Base-by-base conservation (phyloP, 2,329 filamentous ascomycete species). In the Cladophialophora carrionii region DNA sequence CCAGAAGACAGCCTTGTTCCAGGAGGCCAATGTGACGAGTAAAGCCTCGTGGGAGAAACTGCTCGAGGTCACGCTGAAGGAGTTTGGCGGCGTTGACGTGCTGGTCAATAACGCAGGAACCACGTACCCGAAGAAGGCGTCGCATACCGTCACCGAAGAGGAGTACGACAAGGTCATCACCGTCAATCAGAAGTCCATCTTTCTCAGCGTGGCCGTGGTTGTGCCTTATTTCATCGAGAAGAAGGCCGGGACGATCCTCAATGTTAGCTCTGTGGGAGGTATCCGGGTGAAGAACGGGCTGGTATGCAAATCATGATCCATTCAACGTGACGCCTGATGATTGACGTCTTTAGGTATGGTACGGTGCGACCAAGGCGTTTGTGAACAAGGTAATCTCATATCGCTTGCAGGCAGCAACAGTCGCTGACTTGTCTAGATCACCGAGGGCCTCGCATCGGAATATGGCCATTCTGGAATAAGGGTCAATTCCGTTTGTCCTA, bases 31-130 rank as follows among this genome's bases (percentile, higher is more conserved):
- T 63, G 73, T 74, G 51, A 70, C 69, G n/a, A 59, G 66, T 26
- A 57, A 71, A 46, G 58, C 66, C 4, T 64, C 70, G 31, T 77
- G 74, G 75, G 65, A 69, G 32, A 62, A 68, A 9, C 68, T 69
- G 4, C 61, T 76, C 17, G 67, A 74, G 34, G 61, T 65, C 4
- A 66, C 68, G 6, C 26, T 71, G 32, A 53, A 68, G 12, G 66
- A 56, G 20, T 73, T 74, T 69, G 92, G 91, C 73, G 96, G 95
- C 82, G 92, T 96, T 66, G 89, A 96, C 77, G 89, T 95, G 75
- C 88, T 96, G 61, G 90, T 96, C 64, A 96, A 96, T 78, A 96
- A 96, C 76, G 92, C 91, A 0, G 92, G 91, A 9, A 63, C 72
- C 65, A 71, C 64, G 62, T 70, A 72, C 56, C 55, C 62, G 61